phyloP scores from a whole-genome alignment of 495 filamentous ascomycete species.

The Penicillium robsamsonii region DNA sequence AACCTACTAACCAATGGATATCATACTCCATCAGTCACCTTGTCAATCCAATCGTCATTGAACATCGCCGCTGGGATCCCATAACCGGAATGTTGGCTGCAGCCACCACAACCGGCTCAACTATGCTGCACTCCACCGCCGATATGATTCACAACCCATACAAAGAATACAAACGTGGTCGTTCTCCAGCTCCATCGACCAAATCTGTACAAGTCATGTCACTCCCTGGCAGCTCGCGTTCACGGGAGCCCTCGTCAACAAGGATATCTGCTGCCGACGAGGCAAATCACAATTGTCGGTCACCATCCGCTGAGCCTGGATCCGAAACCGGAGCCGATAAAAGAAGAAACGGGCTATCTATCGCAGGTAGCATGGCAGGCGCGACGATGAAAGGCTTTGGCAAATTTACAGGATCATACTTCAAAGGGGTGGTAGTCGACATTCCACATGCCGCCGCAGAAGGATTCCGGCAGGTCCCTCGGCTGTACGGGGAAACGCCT shows the following conservation, averaged over 20 bases:
- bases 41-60: slow-evolving; percentile 33
- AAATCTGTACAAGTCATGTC: not conserved
- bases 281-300: not conserved
- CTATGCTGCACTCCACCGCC: slow-evolving; percentile 26
- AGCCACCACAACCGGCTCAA: slow-evolving; percentile 19
- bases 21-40: slow-evolving; percentile 15
- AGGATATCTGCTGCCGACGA: not conserved
- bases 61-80: slow-evolving; percentile 41
- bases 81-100: slow-evolving; percentile 44
- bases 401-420: slow-evolving; percentile 28
- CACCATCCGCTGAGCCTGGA: slow-evolving; percentile 15
- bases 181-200: slow-evolving; percentile 18
- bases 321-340: not conserved
- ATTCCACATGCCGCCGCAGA: slow-evolving; percentile 71
- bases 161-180: slow-evolving; percentile 26
- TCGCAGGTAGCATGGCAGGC: slow-evolving; percentile 25
- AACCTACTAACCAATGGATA: slow-evolving; percentile 6
- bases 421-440: slow-evolving; percentile 52
- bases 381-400: slow-evolving; percentile 35
- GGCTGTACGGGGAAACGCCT: slow-evolving; percentile 65
- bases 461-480: slow-evolving; percentile 80
- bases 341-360: slow-evolving; percentile 3
- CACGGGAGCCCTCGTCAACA: not conserved
- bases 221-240: not conserved
- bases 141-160: slow-evolving; percentile 35